Conservation (phyloP, 805 yeast species). For the Priceomyces carsonii region DNA sequence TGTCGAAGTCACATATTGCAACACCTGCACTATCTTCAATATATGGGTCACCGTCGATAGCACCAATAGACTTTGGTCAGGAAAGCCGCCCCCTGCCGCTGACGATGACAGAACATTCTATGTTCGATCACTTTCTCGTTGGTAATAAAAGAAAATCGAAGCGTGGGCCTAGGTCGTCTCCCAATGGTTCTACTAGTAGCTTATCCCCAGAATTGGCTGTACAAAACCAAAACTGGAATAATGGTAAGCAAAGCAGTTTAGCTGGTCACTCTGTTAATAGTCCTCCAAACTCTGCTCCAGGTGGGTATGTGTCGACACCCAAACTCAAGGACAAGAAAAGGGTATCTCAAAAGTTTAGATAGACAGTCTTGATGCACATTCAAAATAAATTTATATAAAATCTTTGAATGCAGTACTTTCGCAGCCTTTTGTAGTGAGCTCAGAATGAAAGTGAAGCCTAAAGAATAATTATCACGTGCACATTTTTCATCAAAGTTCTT, state of each 20-base stretch:
- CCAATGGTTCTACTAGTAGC: slow-evolving; percentile 12
- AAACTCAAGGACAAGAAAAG: slow-evolving; percentile 19
- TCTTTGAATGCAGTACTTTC: no score
- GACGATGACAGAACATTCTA: slow-evolving; percentile 14
- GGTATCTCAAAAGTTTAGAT: slow-evolving; percentile 21
- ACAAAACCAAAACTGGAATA: slow-evolving; percentile 12
- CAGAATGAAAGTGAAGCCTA: background rate
- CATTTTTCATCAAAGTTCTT: background rate
- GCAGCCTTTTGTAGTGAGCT: no score
- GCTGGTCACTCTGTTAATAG: slow-evolving; percentile 7
- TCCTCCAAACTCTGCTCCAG: slow-evolving; percentile 11
- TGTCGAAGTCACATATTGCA: slow-evolving; percentile 14
- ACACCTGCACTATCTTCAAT: slow-evolving; percentile 10
- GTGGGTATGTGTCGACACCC: slow-evolving; percentile 8
- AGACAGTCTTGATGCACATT: no score
- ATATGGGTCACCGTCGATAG: slow-evolving; percentile 6
- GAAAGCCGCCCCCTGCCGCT: slow-evolving; percentile 2
- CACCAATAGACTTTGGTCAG: slow-evolving; percentile 4
- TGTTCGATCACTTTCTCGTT: slow-evolving; percentile 27
- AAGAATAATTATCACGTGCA: background rate
- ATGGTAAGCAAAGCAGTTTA: slow-evolving; percentile 3
- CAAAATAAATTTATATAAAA: no score
- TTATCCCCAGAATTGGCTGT: slow-evolving; percentile 15
- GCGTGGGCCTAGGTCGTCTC: slow-evolving; percentile 14
- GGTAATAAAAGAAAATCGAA: slow-evolving; percentile 24